These are phyloP conservation scores for Penicillium egyptiacum DNA, from an alignment of 495 filamentous ascomycete species.

Conservation along the genomic window DNA sequence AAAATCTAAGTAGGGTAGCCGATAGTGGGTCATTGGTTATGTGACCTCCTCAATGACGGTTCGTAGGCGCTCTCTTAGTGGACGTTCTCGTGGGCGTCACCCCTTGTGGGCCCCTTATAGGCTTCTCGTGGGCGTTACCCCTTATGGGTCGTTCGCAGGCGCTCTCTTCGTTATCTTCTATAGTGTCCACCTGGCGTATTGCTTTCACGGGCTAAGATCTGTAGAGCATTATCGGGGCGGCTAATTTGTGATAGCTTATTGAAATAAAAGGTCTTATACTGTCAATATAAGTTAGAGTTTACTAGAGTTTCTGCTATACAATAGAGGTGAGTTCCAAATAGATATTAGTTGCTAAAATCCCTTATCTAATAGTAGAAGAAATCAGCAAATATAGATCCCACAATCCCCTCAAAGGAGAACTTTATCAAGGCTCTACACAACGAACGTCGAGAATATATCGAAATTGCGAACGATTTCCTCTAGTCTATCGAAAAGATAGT, in stretches of 20 bases:
- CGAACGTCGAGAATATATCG: constrained; percentile 1
- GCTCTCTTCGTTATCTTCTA: not conserved
- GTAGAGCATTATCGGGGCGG: not conserved
- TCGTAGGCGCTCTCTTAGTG: not conserved
- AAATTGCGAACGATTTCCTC: constrained; percentile 2
- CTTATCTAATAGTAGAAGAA: not conserved
- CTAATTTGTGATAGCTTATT: constrained; percentile 1
- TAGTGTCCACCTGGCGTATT: no score
- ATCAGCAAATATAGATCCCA: constrained; percentile 3
- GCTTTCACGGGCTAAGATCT: not conserved
- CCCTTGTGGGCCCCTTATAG: not conserved
- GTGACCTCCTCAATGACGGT: not conserved
- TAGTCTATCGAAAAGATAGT: not conserved
- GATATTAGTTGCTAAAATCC: not conserved
- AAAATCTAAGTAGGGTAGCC: not conserved
- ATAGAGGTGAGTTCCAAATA: constrained; percentile 1
- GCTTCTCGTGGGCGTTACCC: not conserved
- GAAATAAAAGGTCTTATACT: not conserved
- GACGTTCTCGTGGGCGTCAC: not conserved
- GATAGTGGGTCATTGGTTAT: not conserved
- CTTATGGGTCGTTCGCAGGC: not conserved
- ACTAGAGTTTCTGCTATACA: not conserved
- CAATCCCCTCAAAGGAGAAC: not conserved
- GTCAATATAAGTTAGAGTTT: not conserved
- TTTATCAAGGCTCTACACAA: not conserved